A percentile compares a stretch with the other conserved stretches of the same genome.
phyloP scores from a whole-genome alignment of 768 basidiomycete genomes.

The Mrakia frigida region DNA sequence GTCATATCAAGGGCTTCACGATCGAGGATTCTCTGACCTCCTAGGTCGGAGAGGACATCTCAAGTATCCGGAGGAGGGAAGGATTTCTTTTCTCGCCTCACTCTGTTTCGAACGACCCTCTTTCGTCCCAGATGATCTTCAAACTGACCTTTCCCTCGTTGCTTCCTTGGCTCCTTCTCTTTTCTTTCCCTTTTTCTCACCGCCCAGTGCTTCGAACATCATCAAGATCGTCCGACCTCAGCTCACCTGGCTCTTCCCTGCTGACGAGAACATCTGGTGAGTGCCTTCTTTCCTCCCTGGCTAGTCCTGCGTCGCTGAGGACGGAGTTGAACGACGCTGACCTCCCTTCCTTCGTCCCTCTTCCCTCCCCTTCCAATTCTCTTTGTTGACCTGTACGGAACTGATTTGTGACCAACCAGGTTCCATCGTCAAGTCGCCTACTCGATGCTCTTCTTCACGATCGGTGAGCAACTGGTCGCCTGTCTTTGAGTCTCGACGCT shows the following conservation, averaged over 20 bases:
- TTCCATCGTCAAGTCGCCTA: constrained; percentile 87
- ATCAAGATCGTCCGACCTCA: constrained; percentile 76
- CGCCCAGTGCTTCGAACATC: constrained; percentile 64
- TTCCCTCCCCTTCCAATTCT: constrained; percentile 7
- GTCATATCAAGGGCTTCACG: no score
- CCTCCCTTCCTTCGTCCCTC: neutral
- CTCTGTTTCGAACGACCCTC: no score
- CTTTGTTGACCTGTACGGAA: neutral
- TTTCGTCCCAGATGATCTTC: neutral
- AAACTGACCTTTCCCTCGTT: neutral
- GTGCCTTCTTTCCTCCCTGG: neutral
- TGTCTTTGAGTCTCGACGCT: neutral
- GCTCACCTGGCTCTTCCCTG: constrained; percentile 76
- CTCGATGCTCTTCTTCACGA: constrained; percentile 52
- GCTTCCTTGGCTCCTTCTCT: neutral
- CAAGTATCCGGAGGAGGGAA: no score
- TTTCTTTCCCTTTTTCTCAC: neutral
- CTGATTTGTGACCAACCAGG: constrained; percentile 17
- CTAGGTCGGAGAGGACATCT: no score
- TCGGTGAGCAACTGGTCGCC: neutral
- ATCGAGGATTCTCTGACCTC: no score
- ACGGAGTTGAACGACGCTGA: neutral
- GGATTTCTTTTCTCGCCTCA: no score
- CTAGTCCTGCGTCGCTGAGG: neutral
- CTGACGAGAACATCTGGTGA: constrained; percentile 93